phyloP scores from a whole-genome alignment of 1,139 yeast species.

The Candida labiduridarum region DNA sequence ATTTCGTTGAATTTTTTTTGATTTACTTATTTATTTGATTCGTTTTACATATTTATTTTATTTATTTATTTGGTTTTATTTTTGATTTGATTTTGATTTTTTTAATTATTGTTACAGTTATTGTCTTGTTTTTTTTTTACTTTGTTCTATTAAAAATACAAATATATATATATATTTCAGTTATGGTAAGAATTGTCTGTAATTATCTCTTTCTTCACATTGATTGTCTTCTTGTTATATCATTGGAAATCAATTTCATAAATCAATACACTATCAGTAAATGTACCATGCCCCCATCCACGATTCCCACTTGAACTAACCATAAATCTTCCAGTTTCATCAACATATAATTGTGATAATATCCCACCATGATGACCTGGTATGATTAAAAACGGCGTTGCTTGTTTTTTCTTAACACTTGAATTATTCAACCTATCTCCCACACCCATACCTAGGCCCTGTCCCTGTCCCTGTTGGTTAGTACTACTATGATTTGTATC shows the following conservation, averaged over 20 bases:
- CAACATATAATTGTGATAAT: slow-evolving; percentile 64
- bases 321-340: slow-evolving; percentile 85
- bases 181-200: too few species aligned
- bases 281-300: slow-evolving; percentile 85
- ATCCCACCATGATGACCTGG: slow-evolving; percentile 67
- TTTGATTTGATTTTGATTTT: background rate
- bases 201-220: too few species aligned
- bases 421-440: background rate
- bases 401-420: slow-evolving; percentile 33
- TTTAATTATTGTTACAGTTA: background rate
- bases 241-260: slow-evolving; percentile 64
- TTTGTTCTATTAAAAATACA: background rate
- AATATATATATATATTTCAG: background rate
- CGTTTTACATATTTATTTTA: background rate
- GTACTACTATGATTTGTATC: slow-evolving; percentile 26
- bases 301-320: slow-evolving; percentile 92
- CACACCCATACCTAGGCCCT: background rate
- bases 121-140: background rate
- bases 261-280: slow-evolving; percentile 77
- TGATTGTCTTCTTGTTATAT: background rate
- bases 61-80: slow-evolving; percentile 3
- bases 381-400: slow-evolving; percentile 60
- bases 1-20: background rate
- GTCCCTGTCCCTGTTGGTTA: too few species aligned
- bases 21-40: background rate